Evolutionary conservation across 2,329 filamentous ascomycete species (phyloP).

Genomic region (Tolypocladium inflatum): DNA sequence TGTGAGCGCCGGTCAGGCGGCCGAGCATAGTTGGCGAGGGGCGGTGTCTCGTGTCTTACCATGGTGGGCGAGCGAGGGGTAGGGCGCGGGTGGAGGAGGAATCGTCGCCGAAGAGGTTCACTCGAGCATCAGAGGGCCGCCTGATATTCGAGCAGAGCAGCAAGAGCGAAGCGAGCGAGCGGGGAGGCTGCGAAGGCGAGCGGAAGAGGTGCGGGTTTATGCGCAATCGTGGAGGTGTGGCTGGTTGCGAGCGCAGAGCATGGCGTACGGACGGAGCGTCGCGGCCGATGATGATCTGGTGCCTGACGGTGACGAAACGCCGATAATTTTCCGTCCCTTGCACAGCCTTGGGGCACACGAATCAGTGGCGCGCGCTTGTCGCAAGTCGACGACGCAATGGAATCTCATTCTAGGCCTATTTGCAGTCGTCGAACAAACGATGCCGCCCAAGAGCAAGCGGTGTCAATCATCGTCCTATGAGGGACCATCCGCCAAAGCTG

Average conservation of each 20-base stretch:
- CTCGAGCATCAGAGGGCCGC: conserved; percentile 15
- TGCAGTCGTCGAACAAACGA: background rate
- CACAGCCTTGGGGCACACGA: conserved; percentile 18
- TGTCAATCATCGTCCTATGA: background rate
- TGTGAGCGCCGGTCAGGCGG: background rate
- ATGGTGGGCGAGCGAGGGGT: conserved; percentile 13
- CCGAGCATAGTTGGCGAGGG: conserved; percentile 2
- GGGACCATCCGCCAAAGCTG: background rate
- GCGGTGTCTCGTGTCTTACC: conserved; percentile 16
- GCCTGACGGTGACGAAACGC: conserved; percentile 24
- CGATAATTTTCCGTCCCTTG: conserved; percentile 23
- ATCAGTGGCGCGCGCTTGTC: conserved; percentile 8
- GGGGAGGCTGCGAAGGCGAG: background rate
- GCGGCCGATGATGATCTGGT: conserved; percentile 8
- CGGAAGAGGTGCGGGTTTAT: background rate
- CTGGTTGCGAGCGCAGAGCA: conserved; percentile 5
- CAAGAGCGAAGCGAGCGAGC: background rate
- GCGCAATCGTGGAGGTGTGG: background rate
- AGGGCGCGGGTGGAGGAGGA: background rate
- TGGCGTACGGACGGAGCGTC: conserved; percentile 2
- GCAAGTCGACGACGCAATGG: background rate
- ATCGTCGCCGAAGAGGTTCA: conserved; percentile 8
- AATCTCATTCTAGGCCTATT: background rate
- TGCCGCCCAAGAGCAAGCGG: background rate
- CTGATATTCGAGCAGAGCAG: background rate